A percentile compares a stretch with the other conserved stretches of the same genome.
phyloP scores from a whole-genome alignment of 169 alveolate genomes.

The Plasmodium gonderi region DNA sequence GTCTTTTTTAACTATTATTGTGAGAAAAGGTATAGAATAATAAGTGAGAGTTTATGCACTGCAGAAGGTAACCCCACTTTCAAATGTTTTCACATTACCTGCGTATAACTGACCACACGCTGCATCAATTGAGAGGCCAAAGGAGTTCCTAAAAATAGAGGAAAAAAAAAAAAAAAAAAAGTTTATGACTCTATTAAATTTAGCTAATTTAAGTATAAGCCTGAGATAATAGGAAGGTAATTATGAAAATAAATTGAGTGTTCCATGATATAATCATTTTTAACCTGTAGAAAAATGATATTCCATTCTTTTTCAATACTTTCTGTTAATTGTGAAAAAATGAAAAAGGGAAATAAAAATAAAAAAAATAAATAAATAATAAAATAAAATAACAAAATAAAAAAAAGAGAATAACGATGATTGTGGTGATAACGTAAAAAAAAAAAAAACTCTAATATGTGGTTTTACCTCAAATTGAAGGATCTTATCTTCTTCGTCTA shows the following conservation, averaged over 20 bases:
- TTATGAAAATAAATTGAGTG: too few species aligned
- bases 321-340: constrained; percentile 25
- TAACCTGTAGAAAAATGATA: constrained; percentile 70
- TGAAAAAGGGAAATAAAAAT: background rate
- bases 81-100: constrained; percentile 51
- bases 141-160: constrained; percentile 78
- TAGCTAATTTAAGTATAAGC: too few species aligned
- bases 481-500: constrained; percentile 52
- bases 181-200: too few species aligned
- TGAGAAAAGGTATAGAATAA: background rate
- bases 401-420: background rate
- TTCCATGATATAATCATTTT: background rate
- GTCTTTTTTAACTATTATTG: background rate
- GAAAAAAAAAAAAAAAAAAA: background rate
- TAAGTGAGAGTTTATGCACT: background rate
- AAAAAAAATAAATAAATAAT: too few species aligned
- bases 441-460: background rate
- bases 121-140: constrained; percentile 88
- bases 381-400: background rate
- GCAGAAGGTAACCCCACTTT: background rate
- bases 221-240: too few species aligned
- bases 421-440: background rate
- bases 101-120: constrained; percentile 90
- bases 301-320: constrained; percentile 49
- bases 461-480: constrained; percentile 47